Base-by-base conservation (phyloP, 106 monocot genomes). In the Triglochin maritima region DNA sequence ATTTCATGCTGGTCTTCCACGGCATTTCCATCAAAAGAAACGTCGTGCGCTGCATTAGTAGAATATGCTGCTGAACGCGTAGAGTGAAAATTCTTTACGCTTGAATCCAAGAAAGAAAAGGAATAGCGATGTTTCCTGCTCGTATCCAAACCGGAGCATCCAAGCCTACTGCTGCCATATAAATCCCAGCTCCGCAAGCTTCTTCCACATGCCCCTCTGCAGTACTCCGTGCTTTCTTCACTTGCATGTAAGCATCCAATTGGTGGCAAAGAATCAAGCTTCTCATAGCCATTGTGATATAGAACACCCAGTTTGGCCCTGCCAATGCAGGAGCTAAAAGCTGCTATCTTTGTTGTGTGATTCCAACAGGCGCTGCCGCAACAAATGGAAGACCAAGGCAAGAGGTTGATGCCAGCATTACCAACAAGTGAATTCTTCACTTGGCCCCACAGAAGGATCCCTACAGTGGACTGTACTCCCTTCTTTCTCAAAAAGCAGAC, bases 21-120 rank as follows among this genome's bases (percentile, higher is more conserved):
- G 57, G 59, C 47, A 54, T 68, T 11, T n/a, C 76, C 84, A 69
- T 80, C 82, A 58, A 84, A 68, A 12, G 86, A 80, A 6, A 86
- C 70, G 57, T 93, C 78, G 54, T 77, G 77, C 65, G 74, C 86
- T 13, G 80, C 81, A 53, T 82, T 71, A 55, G 82, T 64, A 73
- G 81, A 84, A 67, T 66, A 82, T 51, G 65, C 57, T 7, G 74
- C 59, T 9, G 62, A 58, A 66, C 66, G 73, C 3, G 80, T 63
- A 10, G 67, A 66, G 49, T 55, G 62, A 17, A 86, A 82, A 43
- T 79, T 72, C 66, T 64, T 65, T 46, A 56, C 44, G 72, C 72
- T 64, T 50, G 52, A 52, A 7, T 82, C 81, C 11, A 65, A 54
- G 4, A 64, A 59, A 64, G 41, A 52, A 65, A 48, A 57, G 5